These are phyloP conservation scores for Backusella westeae DNA, from an alignment of 192 early-diverging fungal genomes.

Conservation along the genomic window DNA sequence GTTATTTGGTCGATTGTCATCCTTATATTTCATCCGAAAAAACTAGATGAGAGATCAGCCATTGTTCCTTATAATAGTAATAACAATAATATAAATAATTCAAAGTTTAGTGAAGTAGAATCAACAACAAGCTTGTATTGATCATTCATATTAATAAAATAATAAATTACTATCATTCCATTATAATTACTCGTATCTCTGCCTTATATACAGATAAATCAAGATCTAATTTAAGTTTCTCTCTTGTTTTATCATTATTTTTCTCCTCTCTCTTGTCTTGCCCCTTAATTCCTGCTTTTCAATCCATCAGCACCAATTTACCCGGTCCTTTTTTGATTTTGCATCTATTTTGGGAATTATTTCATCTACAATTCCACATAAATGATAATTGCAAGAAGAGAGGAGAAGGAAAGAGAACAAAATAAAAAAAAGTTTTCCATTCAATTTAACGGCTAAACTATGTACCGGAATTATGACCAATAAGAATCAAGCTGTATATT, in stretches of 20 bases:
- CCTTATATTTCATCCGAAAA: conserved; percentile 31
- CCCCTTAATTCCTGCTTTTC: neutral
- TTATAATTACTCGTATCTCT: too few species aligned
- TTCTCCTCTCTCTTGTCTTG: neutral
- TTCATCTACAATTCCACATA: neutral
- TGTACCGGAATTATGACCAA: neutral
- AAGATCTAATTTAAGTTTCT: too few species aligned
- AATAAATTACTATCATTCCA: too few species aligned
- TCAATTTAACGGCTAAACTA: neutral
- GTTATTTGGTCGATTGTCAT: conserved; percentile 27
- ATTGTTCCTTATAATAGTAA: neutral
- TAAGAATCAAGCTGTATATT: neutral
- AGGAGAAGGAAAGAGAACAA: too few species aligned
- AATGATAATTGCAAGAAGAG: too few species aligned
- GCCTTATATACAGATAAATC: too few species aligned
- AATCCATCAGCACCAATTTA: neutral
- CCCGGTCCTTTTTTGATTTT: neutral
- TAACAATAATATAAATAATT: neutral
- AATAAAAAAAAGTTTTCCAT: neutral
- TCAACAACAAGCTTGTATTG: neutral
- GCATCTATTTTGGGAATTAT: neutral
- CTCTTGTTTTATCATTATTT: too few species aligned
- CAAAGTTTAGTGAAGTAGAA: neutral
- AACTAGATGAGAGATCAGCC: neutral
- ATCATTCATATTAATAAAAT: neutral